Evolutionary conservation across 495 filamentous ascomycete genomes (phyloP).

Genomic region (Rhizodiscina lignyota): DNA sequence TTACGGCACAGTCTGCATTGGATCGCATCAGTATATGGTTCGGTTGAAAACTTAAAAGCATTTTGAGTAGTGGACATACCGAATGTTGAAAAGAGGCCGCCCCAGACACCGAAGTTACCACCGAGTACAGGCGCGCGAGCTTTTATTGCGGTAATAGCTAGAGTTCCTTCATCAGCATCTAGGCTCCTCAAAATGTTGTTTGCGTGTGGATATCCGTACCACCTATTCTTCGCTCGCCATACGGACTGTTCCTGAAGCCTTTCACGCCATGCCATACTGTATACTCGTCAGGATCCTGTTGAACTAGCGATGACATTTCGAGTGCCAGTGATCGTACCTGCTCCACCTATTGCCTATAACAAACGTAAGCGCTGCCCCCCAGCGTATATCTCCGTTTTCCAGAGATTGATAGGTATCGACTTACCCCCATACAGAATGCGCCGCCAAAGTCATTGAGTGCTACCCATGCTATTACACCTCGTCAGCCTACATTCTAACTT

Average conservation of each 20-base stretch:
- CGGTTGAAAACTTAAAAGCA: background rate
- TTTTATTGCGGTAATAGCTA: constrained; percentile 84
- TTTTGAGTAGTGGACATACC: constrained; percentile 16
- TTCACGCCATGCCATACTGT: constrained; percentile 97
- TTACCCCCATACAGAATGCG: constrained; percentile 92
- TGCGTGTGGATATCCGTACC: constrained; percentile 17
- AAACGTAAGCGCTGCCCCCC: constrained; percentile 5
- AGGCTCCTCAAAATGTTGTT: background rate
- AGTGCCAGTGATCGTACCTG: constrained; percentile 5
- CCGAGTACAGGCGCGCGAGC: constrained; percentile 87
- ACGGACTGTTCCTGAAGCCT: constrained; percentile 66
- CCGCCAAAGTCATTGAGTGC: constrained; percentile 92
- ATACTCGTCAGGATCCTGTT: constrained; percentile 1
- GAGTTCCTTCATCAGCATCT: too few relatives aligned
- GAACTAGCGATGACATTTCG: background rate
- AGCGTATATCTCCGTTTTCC: too few relatives aligned
- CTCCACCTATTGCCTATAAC: constrained; percentile 62
- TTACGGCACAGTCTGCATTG: background rate
- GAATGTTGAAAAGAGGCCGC: constrained; percentile 75
- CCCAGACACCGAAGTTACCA: constrained; percentile 97
- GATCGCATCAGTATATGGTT: constrained; percentile 2
- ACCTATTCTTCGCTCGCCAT: constrained; percentile 90
- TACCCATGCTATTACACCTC: constrained; percentile 93
- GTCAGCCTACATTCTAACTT: too few relatives aligned
- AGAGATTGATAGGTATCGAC: constrained; percentile 23